A percentile compares a stretch with the other conserved stretches of the same genome.
These are phyloP conservation scores for Trichomonascaceae sp. DNA, from an alignment of 1,139 yeast species.

Conservation along the genomic window DNA sequence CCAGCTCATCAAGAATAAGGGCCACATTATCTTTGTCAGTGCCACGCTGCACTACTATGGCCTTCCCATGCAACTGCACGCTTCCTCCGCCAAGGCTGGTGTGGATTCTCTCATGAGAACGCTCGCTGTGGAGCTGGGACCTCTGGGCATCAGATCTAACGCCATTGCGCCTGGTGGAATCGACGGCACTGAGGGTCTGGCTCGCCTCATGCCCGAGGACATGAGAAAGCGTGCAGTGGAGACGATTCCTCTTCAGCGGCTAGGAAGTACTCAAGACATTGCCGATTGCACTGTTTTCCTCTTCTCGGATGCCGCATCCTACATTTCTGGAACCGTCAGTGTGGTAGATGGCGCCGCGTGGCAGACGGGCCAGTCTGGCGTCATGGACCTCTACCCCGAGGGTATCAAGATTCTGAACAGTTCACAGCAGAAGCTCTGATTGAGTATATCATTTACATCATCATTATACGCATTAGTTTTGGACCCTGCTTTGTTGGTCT, in stretches of 20 bases:
- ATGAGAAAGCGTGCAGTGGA: slow-evolving; percentile 28
- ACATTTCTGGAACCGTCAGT: slow-evolving; percentile 61
- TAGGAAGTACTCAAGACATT: slow-evolving; percentile 65
- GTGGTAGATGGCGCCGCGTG: slow-evolving; percentile 89
- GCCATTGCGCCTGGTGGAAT: slow-evolving; percentile 85
- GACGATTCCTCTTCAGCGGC: slow-evolving; percentile 60
- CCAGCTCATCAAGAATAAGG: slow-evolving; percentile 51
- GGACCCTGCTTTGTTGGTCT: background rate
- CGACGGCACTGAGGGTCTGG: slow-evolving; percentile 68
- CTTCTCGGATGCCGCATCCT: slow-evolving; percentile 70
- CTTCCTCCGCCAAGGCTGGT: slow-evolving; percentile 90
- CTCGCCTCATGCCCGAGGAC: slow-evolving; percentile 37
- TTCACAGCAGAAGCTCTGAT: slow-evolving; percentile 2
- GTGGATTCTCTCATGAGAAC: slow-evolving; percentile 75
- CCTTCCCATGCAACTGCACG: slow-evolving; percentile 74
- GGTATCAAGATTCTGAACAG: slow-evolving; percentile 5
- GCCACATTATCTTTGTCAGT: slow-evolving; percentile 60
- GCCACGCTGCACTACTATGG: slow-evolving; percentile 86
- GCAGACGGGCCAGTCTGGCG: slow-evolving; percentile 44
- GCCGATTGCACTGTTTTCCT: slow-evolving; percentile 81
- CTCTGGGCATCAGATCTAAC: slow-evolving; percentile 68
- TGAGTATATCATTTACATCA: background rate
- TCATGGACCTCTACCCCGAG: slow-evolving; percentile 8
- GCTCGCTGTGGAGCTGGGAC: slow-evolving; percentile 80
- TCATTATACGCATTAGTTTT: background rate